A percentile compares a stretch with the other conserved stretches of the same genome.
phyloP scores from a whole-genome alignment of 2,329 filamentous ascomycete species.

The Cercospora sojina region DNA sequence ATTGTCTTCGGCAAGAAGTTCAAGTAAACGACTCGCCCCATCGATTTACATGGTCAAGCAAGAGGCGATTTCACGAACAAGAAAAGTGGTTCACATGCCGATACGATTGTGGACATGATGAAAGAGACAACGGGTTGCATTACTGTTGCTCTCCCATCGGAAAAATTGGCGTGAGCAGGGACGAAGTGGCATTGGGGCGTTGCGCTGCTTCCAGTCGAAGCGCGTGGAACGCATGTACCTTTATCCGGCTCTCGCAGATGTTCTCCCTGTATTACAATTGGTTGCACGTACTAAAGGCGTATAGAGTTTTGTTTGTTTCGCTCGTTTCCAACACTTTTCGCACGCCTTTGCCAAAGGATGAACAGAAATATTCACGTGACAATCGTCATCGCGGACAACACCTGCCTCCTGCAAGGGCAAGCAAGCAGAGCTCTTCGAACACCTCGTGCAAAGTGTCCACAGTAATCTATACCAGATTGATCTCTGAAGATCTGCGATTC shows the following conservation, averaged over 20 bases:
- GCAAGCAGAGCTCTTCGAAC: background rate
- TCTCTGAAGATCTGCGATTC: background rate
- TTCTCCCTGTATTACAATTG: constrained; percentile 39
- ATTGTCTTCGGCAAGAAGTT: constrained; percentile 99
- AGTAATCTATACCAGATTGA: constrained; percentile 8
- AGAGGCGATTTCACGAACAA: constrained; percentile 20
- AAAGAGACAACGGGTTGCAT: constrained; percentile 21
- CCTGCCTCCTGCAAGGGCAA: constrained; percentile 3
- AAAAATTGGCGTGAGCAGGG: constrained; percentile 24
- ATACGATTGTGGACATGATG: constrained; percentile 34
- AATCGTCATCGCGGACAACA: background rate
- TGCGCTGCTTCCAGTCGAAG: constrained; percentile 26
- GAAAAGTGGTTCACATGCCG: constrained; percentile 34
- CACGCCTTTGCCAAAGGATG: background rate
- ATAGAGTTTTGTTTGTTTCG: constrained; percentile 29
- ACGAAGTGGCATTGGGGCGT: constrained; percentile 22
- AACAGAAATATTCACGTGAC: background rate
- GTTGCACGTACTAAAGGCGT: constrained; percentile 33
- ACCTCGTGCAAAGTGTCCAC: constrained; percentile 6
- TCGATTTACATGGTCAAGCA: constrained; percentile 14
- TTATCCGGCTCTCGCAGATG: constrained; percentile 34
- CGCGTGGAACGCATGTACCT: constrained; percentile 33
- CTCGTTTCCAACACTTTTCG: background rate
- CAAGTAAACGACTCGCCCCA: constrained; percentile 56
- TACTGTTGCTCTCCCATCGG: constrained; percentile 27